These are phyloP conservation scores for Alliaria petiolata DNA, from an alignment of 345 rosid genomes.

Conservation along the genomic window DNA sequence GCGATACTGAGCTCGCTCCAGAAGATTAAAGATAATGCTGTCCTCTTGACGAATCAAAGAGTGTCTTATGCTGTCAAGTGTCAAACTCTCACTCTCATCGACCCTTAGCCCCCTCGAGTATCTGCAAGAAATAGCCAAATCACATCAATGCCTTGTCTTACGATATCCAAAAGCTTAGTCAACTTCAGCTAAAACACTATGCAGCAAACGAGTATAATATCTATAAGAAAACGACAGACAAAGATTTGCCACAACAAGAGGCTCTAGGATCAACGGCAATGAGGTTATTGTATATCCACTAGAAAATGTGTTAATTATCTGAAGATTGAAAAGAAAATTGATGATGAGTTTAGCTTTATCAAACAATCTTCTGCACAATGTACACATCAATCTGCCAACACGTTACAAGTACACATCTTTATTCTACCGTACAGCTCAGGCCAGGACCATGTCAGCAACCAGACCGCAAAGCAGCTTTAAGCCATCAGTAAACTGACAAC, in stretches of 20 bases:
- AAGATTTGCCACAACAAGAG: neutral
- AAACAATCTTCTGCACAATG: neutral
- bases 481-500: constrained; percentile 8
- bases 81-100: constrained; percentile 56
- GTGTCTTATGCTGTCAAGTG: constrained; percentile 52
- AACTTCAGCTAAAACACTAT: neutral
- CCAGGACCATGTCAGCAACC: constrained; percentile 12
- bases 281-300: neutral
- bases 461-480: constrained; percentile 6
- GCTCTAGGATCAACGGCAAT: neutral
- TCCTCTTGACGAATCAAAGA: constrained; percentile 63
- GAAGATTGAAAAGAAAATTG: neutral
- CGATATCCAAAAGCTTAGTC: neutral
- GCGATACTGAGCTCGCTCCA: constrained; percentile 64
- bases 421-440: constrained; percentile 9
- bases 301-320: neutral
- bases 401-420: constrained; percentile 6
- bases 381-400: neutral
- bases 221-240: neutral
- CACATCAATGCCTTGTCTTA: neutral
- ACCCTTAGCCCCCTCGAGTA: constrained; percentile 36
- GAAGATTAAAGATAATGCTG: constrained; percentile 61
- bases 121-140: constrained; percentile 11
- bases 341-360: neutral
- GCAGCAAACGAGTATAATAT: neutral